A percentile compares a stretch with the other conserved stretches of the same genome.
phyloP scores from a whole-genome alignment of 148 eudicot species.

The Polygonum maritimum region DNA sequence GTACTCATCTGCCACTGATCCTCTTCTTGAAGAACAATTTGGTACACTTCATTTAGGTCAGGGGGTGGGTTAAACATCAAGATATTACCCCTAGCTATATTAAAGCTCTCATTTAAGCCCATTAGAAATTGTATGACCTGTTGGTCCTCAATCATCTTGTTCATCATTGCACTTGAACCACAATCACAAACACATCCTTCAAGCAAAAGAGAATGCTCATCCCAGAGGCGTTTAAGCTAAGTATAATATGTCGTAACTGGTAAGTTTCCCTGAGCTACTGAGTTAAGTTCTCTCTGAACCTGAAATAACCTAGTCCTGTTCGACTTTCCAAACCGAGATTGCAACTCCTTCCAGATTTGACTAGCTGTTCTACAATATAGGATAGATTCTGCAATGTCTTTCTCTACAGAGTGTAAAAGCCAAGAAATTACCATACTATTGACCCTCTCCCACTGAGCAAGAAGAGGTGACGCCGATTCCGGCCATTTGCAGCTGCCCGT shows the following conservation, averaged over 20 bases:
- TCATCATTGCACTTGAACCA: not conserved
- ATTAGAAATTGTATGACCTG: not conserved
- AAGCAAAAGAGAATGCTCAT: not conserved
- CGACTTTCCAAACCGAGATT: not conserved
- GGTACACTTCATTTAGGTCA: not conserved
- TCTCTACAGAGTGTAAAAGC: not conserved
- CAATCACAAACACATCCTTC: not conserved
- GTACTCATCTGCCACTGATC: not conserved
- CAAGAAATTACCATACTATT: not conserved
- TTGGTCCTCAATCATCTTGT: not conserved
- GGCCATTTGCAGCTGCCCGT: too few species aligned
- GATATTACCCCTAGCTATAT: not conserved
- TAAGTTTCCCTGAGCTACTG: not conserved
- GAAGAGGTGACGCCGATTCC: not conserved
- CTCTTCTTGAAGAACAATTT: not conserved
- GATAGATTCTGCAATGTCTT: not conserved
- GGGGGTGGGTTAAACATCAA: not conserved
- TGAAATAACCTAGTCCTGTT: not conserved
- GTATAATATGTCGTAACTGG: not conserved
- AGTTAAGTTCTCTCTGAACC: not conserved
- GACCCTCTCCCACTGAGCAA: not conserved
- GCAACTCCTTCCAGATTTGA: not conserved
- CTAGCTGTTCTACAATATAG: not conserved
- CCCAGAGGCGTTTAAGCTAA: not conserved
- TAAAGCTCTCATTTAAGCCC: not conserved